Evolutionary conservation across 2,329 filamentous ascomycete genomes (phyloP).

Genomic region (Cordyceps militaris): DNA sequence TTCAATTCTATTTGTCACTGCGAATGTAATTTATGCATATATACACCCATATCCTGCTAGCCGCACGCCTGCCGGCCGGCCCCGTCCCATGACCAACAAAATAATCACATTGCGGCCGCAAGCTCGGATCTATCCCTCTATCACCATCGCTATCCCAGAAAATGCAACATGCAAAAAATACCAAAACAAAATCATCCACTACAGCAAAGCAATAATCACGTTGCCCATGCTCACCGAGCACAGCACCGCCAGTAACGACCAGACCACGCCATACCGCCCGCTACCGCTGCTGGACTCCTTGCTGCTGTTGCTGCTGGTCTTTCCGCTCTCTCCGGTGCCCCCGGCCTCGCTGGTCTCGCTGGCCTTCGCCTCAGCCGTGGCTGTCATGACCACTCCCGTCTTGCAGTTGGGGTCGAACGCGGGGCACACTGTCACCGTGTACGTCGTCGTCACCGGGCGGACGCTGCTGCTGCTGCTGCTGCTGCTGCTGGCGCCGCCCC

Average conservation of each 20-base stretch:
- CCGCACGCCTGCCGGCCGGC: background rate
- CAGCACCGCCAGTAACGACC: constrained; percentile 4
- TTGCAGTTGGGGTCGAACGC: constrained; percentile 18
- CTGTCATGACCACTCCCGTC: constrained; percentile 22
- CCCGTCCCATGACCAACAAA: background rate
- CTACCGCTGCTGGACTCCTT: background rate
- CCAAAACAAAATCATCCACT: background rate
- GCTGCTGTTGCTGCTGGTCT: background rate
- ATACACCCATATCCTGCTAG: no score
- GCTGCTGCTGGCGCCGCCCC: background rate
- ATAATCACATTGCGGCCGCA: background rate
- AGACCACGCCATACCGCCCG: background rate
- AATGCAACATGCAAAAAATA: background rate
- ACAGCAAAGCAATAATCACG: background rate
- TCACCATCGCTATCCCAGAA: background rate
- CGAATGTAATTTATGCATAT: background rate
- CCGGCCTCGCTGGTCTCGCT: constrained; percentile 14
- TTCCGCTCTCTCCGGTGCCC: constrained; percentile 11
- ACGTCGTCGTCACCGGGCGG: constrained; percentile 21
- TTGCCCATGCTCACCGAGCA: background rate
- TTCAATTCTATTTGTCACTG: background rate
- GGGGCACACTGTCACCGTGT: constrained; percentile 23
- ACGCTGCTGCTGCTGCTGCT: background rate
- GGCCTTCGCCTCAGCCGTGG: constrained; percentile 15
- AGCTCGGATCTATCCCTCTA: no score